Evolutionary conservation across 768 basidiomycete species (phyloP).

Genomic region (Amanita subjunquillea): DNA sequence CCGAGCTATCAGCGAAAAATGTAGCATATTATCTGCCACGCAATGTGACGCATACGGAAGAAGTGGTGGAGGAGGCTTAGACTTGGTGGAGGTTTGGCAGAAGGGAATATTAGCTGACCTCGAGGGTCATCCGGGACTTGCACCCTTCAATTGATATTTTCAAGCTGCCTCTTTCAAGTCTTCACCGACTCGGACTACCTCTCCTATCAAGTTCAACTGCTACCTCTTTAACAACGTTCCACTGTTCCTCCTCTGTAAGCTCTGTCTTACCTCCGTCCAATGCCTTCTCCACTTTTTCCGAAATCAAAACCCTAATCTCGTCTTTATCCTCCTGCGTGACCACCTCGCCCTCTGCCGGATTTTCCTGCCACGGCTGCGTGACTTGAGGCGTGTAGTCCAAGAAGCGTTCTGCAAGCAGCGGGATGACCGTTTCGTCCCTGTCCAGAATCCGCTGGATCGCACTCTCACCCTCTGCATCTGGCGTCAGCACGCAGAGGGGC

Average conservation of each 20-base stretch:
- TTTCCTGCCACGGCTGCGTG: constrained; percentile 8
- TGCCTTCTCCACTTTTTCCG: neutral
- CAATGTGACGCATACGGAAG: too few species aligned
- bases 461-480: constrained; percentile 17
- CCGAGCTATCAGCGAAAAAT: too few species aligned
- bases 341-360: neutral
- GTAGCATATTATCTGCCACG: too few species aligned
- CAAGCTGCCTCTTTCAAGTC: too few species aligned
- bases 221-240: neutral
- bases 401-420: constrained; percentile 19
- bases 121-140: too few species aligned
- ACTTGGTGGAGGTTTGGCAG: too few species aligned
- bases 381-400: constrained; percentile 18
- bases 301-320: neutral
- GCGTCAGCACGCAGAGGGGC: constrained; percentile 8
- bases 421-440: constrained; percentile 21
- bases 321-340: neutral
- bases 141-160: neutral
- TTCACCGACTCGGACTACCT: too few species aligned
- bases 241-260: neutral
- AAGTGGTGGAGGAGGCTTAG: too few species aligned
- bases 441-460: constrained; percentile 17
- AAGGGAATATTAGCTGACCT: too few species aligned
- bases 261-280: neutral
- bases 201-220: neutral